Evolutionary conservation across 2,329 filamentous ascomycete genomes (phyloP).

Genomic region (Grosmannia clavigera): DNA sequence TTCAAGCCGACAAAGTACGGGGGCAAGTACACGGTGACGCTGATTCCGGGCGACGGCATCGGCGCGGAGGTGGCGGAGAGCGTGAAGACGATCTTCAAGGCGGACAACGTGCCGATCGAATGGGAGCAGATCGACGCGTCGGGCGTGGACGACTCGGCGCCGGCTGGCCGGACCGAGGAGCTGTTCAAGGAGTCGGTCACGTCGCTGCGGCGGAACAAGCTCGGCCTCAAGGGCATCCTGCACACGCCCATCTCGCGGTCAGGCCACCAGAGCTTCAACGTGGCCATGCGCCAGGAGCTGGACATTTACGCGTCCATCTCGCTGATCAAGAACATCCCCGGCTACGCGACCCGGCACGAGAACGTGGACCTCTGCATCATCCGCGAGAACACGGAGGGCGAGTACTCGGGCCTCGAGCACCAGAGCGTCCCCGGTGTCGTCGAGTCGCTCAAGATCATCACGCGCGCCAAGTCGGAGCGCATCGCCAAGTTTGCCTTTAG

Average conservation of each 20-base stretch:
- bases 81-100: slow-evolving; percentile 99
- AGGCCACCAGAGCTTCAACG: slow-evolving; percentile 98
- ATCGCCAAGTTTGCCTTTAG: slow-evolving; percentile 98
- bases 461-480: slow-evolving; percentile 95
- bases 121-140: slow-evolving; percentile 98
- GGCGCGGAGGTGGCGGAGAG: slow-evolving; percentile 95
- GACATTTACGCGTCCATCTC: slow-evolving; percentile 98
- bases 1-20: slow-evolving; percentile 99
- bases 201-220: slow-evolving; percentile 95
- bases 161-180: slow-evolving; percentile 70
- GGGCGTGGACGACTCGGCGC: slow-evolving; percentile 68
- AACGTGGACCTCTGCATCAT: slow-evolving; percentile 98
- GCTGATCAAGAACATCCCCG: slow-evolving; percentile 98
- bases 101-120: slow-evolving; percentile 95
- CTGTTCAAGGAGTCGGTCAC: slow-evolving; percentile 92
- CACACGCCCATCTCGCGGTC: slow-evolving; percentile 95
- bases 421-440: slow-evolving; percentile 94
- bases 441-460: slow-evolving; percentile 99
- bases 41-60: slow-evolving; percentile 98
- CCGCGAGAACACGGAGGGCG: slow-evolving; percentile 99
- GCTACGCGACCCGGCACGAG: slow-evolving; percentile 94
- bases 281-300: slow-evolving; percentile 95
- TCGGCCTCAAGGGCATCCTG: slow-evolving; percentile 96
- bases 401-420: slow-evolving; percentile 98
- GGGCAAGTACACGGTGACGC: slow-evolving; percentile 96